Percentiles rank a stretch among this genome's conserved stretches.
Conservation (phyloP, 2,329 filamentous ascomycete species). For the Septoria linicola region DNA sequence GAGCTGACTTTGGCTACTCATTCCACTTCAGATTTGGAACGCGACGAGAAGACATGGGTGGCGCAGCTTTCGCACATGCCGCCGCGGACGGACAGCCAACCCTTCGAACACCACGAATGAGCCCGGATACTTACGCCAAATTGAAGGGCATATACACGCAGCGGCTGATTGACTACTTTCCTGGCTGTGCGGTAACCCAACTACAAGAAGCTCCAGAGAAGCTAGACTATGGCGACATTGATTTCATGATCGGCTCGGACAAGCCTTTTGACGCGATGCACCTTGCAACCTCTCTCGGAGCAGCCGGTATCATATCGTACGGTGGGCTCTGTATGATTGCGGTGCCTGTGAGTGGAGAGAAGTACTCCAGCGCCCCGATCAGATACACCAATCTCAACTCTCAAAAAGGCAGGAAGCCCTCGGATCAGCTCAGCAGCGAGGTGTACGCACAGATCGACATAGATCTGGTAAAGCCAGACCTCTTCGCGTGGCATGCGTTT, state of each 20-base stretch:
- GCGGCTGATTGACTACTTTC: constrained; percentile 48
- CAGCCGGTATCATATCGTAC: constrained; percentile 37
- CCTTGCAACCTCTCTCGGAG: constrained; percentile 48
- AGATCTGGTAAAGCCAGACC: constrained; percentile 50
- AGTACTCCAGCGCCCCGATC: background rate
- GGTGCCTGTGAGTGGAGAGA: constrained; percentile 24
- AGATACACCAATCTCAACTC: constrained; percentile 22
- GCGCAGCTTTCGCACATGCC: constrained; percentile 55
- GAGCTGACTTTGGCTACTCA: no score
- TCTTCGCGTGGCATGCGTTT: constrained; percentile 64
- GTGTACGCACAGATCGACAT: constrained; percentile 67
- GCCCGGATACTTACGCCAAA: constrained; percentile 54
- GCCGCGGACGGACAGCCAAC: constrained; percentile 42
- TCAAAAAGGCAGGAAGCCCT: constrained; percentile 5
- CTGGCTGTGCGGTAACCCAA: constrained; percentile 55
- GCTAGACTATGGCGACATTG: constrained; percentile 67
- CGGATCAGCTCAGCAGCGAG: constrained; percentile 18
- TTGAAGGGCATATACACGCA: constrained; percentile 50
- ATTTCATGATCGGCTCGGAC: constrained; percentile 58
- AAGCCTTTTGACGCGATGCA: constrained; percentile 27
- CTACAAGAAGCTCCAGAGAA: constrained; percentile 71
- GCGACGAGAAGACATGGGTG: constrained; percentile 58
- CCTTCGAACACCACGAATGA: constrained; percentile 66
- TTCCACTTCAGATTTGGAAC: no score
- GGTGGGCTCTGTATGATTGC: constrained; percentile 25